phyloP scores from a whole-genome alignment of 1,139 yeast species.

The Diutina siamensis region DNA sequence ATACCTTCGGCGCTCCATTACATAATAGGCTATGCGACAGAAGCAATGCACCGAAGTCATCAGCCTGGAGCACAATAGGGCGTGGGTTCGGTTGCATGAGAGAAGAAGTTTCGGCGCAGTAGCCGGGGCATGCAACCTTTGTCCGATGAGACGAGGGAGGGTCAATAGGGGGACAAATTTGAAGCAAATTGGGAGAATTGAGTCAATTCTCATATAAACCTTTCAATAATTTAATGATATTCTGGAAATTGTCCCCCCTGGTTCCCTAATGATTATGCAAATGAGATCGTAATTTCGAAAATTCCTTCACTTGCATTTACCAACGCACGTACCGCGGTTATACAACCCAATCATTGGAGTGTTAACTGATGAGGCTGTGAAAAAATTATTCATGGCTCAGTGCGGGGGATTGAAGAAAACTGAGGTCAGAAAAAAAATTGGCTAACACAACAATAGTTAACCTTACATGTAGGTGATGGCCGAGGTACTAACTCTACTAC shows the following conservation, averaged over 20 bases:
- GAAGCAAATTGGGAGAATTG: too few relatives aligned
- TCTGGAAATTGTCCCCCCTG: not conserved
- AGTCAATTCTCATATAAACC: too few relatives aligned
- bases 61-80: not conserved
- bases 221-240: too few relatives aligned
- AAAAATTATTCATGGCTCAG: not conserved
- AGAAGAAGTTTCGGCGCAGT: not conserved
- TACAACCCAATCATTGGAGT: not conserved
- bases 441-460: too few relatives aligned
- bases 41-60: not conserved
- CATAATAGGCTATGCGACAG: not conserved
- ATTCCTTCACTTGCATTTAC: slow-evolving; percentile 5
- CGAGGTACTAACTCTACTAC: too few relatives aligned
- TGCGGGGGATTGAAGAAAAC: not conserved
- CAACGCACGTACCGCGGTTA: not conserved
- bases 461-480: too few relatives aligned
- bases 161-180: too few relatives aligned
- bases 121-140: too few relatives aligned
- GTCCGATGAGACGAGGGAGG: too few relatives aligned
- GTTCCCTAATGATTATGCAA: not conserved
- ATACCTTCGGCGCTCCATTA: not conserved
- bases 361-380: not conserved
- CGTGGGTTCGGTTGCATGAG: slow-evolving; percentile 4
- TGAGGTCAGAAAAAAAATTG: not conserved
- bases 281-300: not conserved